Evolutionary conservation across 164 flowering plant genomes (phyloP), one percentile per base, ranked within the genome.

Genomic region (Magnolia changhungtana): DNA sequence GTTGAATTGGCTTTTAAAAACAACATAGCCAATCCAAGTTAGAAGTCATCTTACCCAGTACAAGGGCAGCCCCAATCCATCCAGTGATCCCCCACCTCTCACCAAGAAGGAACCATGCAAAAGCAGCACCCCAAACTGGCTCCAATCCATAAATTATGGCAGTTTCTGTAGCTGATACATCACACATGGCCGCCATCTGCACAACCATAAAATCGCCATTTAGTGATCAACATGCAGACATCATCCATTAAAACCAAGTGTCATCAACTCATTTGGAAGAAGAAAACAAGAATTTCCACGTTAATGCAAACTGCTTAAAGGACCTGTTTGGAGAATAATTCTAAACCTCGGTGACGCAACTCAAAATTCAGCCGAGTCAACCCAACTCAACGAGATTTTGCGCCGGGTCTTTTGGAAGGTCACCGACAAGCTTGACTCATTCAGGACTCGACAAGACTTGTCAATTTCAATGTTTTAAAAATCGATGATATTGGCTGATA

Each of bases 121-220:
- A 92, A 74, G 90, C 90, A 84, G 97, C 97, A 83, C 97, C 98
- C 98, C 98, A 94, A 8, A 94, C 79, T 68, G 97, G 97, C 78
- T 94, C 98, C 86, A 92, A 73, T 1, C 93, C 93, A 83, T 92
- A 92, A 13, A 94, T 88, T 45, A 94, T 88, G 45, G 97, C 97
- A 66, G 96, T 83, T 86, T 94, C 97, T 49, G 96, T 90, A 19
- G 97, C 97, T 66, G 96, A 91, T 70, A 94, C 90, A 78, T 94
- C 92, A 71, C 88, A 78, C 98, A 94, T 91, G 14, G 97, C 96
- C 69, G 88, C 81, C 88, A 92, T 89, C 97, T 94, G 86, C 55
- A 81, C 3, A 66, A 50, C 29, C 72, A 50, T 20, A 37, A n/a
- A 31, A 68, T 68, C 18, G 16, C 50, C 31, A 8, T 29, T 37